phyloP scores from a whole-genome alignment of 768 basidiomycete species.

The Rickenella mellea region DNA sequence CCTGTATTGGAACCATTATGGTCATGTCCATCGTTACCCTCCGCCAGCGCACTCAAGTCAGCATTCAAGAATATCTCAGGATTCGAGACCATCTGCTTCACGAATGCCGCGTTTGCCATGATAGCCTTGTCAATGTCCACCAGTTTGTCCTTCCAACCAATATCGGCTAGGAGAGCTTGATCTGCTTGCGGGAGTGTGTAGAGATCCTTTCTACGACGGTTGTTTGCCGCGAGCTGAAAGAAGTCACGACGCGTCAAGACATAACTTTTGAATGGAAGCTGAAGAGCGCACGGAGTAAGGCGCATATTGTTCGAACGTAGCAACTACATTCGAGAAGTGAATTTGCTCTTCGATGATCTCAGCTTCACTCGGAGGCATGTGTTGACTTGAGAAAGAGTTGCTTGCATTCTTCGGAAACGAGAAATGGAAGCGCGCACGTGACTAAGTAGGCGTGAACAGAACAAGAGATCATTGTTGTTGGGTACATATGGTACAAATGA shows the following conservation, averaged over 20 bases:
- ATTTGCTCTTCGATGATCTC: conserved; percentile 47
- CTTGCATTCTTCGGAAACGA: too few species aligned
- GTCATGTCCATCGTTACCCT: conserved; percentile 18
- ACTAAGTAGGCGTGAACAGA: too few species aligned
- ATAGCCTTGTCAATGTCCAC: conserved; percentile 77
- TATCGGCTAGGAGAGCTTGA: conserved; percentile 49
- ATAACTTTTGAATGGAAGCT: background rate
- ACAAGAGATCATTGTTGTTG: too few species aligned
- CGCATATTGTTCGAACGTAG: conserved; percentile 68
- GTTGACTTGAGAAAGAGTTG: too few species aligned
- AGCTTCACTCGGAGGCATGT: too few species aligned
- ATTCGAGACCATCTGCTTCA: conserved; percentile 63
- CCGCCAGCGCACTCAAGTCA: conserved; percentile 15
- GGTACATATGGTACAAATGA: too few species aligned
- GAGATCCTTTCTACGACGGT: conserved; percentile 67
- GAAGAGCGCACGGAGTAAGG: conserved; percentile 53
- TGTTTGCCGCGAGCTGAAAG: conserved; percentile 45
- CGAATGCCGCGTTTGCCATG: conserved; percentile 67
- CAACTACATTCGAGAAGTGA: conserved; percentile 69
- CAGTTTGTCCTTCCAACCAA: conserved; percentile 77
- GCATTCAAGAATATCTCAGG: conserved; percentile 74
- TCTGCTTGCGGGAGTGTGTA: conserved; percentile 62
- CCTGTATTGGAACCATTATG: conserved; percentile 6
- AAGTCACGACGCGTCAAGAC: background rate
- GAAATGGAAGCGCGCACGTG: too few species aligned